These are phyloP conservation scores for Cryptosporidium viatorum DNA, from an alignment of 169 alveolate genomes.

Conservation along the genomic window DNA sequence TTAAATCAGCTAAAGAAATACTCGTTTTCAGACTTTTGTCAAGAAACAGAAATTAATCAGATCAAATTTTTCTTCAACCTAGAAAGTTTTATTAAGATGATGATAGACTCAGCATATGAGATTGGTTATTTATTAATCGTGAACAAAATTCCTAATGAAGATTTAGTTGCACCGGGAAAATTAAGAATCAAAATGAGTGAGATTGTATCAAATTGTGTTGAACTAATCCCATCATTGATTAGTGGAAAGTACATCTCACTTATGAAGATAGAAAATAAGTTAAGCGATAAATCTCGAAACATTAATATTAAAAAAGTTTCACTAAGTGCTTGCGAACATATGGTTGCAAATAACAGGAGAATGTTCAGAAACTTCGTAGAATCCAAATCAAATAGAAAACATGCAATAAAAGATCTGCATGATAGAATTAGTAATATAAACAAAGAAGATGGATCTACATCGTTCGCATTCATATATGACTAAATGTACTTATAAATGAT, in stretches of 20 bases:
- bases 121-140: constrained; percentile 15
- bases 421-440: constrained; percentile 10
- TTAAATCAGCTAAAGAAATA: constrained; percentile 4
- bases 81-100: constrained; percentile 14
- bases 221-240: not conserved
- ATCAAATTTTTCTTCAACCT: constrained; percentile 26
- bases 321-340: not conserved
- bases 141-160: not conserved
- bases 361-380: constrained; percentile 47
- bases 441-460: constrained; percentile 25
- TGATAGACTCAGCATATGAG: constrained; percentile 34
- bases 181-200: constrained; percentile 8
- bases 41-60: constrained; percentile 25
- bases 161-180: constrained; percentile 1
- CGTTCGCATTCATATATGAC: constrained; percentile 27
- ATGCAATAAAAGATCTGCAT: constrained; percentile 12
- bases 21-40: constrained; percentile 19
- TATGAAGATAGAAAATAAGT: constrained; percentile 6
- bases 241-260: not conserved
- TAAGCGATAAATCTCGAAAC: not conserved
- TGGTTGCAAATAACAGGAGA: not conserved
- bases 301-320: not conserved
- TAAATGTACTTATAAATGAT: not conserved
- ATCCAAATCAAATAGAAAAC: constrained; percentile 28
- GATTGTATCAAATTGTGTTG: not conserved